phyloP scores from a whole-genome alignment of 176 grass and related monocot genomes.

The Guadua angustifolia region DNA sequence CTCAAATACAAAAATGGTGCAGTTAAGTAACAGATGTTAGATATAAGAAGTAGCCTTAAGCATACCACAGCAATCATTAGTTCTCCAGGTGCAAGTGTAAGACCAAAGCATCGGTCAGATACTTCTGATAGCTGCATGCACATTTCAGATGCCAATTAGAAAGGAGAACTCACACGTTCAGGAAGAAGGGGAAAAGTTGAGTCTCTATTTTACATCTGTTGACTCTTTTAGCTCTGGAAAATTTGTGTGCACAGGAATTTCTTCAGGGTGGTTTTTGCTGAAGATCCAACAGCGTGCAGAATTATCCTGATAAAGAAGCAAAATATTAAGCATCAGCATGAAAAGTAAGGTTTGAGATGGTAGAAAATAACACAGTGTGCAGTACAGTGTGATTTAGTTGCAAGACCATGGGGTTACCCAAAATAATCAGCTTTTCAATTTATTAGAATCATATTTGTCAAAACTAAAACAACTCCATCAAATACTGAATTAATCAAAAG shows the following conservation, averaged over 20 bases:
- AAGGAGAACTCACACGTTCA: conserved; percentile 29
- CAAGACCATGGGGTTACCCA: not conserved
- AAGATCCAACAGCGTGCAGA: conserved; percentile 73
- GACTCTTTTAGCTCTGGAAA: conserved; percentile 57
- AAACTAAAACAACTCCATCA: conserved; percentile 16
- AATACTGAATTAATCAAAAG: not conserved
- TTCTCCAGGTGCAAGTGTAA: conserved; percentile 78
- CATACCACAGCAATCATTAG: conserved; percentile 87
- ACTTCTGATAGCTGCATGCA: conserved; percentile 72
- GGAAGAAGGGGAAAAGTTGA: conserved; percentile 17
- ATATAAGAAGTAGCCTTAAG: conserved; percentile 36
- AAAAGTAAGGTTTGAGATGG: conserved; percentile 2
- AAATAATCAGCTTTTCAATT: conserved; percentile 3
- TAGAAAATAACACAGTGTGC: not conserved
- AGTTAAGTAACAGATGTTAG: conserved; percentile 42
- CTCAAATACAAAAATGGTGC: conserved; percentile 16
- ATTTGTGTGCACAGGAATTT: conserved; percentile 60
- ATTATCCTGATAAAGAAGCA: conserved; percentile 68
- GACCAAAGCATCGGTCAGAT: conserved; percentile 80
- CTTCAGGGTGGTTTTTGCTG: conserved; percentile 54
- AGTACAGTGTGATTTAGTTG: conserved; percentile 4
- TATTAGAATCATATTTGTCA: not conserved
- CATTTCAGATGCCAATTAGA: conserved; percentile 47
- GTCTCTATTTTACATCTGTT: conserved; percentile 54
- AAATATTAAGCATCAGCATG: conserved; percentile 35